Percentiles rank a stretch among this genome's conserved stretches.
Conservation (phyloP, 2,329 filamentous ascomycete species). For the Chalara sp. region DNA sequence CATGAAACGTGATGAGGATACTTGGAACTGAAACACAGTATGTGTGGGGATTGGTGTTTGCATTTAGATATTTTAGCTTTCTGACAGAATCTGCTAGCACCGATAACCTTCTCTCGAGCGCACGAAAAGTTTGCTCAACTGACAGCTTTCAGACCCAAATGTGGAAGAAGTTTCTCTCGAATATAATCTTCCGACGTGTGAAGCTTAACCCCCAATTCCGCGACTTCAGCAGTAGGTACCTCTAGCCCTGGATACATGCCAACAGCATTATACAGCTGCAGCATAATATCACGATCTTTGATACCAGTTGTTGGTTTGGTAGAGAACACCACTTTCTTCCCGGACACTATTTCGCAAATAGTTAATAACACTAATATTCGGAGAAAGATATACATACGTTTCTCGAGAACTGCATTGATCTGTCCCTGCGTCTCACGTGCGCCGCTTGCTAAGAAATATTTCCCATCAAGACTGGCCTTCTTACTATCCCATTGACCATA, state of each 20-base stretch:
- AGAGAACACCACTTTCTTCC: conserved; percentile 12
- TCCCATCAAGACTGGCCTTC: conserved; percentile 9
- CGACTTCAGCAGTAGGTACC: conserved; percentile 14
- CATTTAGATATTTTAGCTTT: too few species aligned
- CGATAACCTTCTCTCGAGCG: too few species aligned
- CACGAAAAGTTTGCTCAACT: too few species aligned
- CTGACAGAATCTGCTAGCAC: too few species aligned
- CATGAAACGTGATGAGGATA: too few species aligned
- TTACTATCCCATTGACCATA: conserved; percentile 17
- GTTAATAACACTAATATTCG: not conserved
- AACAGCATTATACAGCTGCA: conserved; percentile 18
- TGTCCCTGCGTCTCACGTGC: conserved; percentile 2
- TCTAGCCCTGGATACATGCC: conserved; percentile 15
- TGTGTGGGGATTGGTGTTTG: too few species aligned
- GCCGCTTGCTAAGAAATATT: not conserved
- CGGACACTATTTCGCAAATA: conserved; percentile 9
- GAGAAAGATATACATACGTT: conserved; percentile 1
- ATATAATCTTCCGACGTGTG: conserved; percentile 17
- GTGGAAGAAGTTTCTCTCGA: conserved; percentile 6
- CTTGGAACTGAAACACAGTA: too few species aligned
- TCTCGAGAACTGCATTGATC: conserved; percentile 2
- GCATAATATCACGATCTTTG: conserved; percentile 19
- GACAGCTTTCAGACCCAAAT: conserved; percentile 1
- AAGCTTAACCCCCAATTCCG: conserved; percentile 16
- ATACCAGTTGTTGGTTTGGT: conserved; percentile 17